Evolutionary conservation across 345 rosid species (phyloP).

Genomic region (Syzygium aqueum): DNA sequence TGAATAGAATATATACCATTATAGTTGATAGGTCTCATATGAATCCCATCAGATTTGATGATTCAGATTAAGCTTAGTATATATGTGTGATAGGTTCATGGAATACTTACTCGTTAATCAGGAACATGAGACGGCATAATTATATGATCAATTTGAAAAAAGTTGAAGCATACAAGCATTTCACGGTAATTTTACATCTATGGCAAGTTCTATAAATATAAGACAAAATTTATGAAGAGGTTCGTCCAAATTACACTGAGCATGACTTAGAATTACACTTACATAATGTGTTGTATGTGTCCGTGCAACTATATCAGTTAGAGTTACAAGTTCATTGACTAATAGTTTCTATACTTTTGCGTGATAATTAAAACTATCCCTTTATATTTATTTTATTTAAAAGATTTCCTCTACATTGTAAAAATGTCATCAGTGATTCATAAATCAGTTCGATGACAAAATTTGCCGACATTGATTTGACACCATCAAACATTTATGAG

Average conservation of each 20-base stretch:
- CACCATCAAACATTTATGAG: not conserved
- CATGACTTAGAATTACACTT: not conserved
- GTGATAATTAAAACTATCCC: not conserved
- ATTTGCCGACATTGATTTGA: not conserved
- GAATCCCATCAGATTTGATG: fast-evolving
- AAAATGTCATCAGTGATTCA: not conserved
- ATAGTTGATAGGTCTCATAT: fast-evolving
- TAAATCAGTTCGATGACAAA: not conserved
- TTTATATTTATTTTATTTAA: not conserved
- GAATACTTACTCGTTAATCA: not conserved
- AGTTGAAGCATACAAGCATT: not conserved
- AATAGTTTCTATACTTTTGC: not conserved
- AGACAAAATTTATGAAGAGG: not conserved
- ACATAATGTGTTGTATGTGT: not conserved
- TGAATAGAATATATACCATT: not conserved
- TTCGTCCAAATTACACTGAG: not conserved
- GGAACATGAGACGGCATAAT: not conserved
- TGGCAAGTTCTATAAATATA: not conserved
- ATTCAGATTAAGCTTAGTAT: not conserved
- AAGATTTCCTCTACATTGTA: not conserved
- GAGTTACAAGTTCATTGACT: not conserved
- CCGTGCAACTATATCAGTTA: not conserved
- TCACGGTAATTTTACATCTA: not conserved
- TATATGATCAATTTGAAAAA: not conserved
- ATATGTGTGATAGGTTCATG: fast-evolving